Percentiles rank a stretch among this genome's conserved stretches.
Evolutionary conservation across 805 yeast species (phyloP).

Genomic region (Saccharomycopsis sp.): DNA sequence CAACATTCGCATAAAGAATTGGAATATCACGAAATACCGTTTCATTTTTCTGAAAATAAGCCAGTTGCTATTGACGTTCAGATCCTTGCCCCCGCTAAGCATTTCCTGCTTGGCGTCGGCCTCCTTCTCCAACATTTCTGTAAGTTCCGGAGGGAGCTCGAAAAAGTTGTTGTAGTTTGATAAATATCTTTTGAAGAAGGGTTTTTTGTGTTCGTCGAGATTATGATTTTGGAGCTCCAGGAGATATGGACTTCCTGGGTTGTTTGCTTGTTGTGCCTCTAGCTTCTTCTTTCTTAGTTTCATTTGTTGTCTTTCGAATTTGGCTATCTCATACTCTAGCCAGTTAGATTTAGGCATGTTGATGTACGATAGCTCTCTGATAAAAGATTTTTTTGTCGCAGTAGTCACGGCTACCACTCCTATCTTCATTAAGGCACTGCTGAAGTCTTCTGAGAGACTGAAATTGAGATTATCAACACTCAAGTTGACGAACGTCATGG

Average conservation of each 20-base stretch:
- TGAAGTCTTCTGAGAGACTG: constrained; percentile 54
- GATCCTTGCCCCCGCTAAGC: not conserved
- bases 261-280: not conserved
- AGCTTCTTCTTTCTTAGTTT: constrained; percentile 13
- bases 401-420: constrained; percentile 62
- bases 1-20: constrained; percentile 1
- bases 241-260: not conserved
- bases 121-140: constrained; percentile 17
- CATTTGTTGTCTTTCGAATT: constrained; percentile 22
- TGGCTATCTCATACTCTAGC: constrained; percentile 23
- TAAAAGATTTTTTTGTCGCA: constrained; percentile 59
- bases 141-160: constrained; percentile 26
- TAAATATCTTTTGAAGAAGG: not conserved
- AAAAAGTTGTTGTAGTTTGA: constrained; percentile 25
- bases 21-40: not conserved
- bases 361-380: constrained; percentile 48
- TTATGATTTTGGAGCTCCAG: constrained; percentile 1
- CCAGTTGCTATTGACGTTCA: constrained; percentile 3
- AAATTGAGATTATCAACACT: constrained; percentile 33
- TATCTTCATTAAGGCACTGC: constrained; percentile 50
- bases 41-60: not conserved
- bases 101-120: constrained; percentile 1
- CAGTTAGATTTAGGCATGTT: constrained; percentile 40
- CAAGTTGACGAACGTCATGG: constrained; percentile 17
- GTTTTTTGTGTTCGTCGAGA: not conserved